Base-by-base conservation (phyloP, 306 rosid species). In the Fragaria iinumae region DNA sequence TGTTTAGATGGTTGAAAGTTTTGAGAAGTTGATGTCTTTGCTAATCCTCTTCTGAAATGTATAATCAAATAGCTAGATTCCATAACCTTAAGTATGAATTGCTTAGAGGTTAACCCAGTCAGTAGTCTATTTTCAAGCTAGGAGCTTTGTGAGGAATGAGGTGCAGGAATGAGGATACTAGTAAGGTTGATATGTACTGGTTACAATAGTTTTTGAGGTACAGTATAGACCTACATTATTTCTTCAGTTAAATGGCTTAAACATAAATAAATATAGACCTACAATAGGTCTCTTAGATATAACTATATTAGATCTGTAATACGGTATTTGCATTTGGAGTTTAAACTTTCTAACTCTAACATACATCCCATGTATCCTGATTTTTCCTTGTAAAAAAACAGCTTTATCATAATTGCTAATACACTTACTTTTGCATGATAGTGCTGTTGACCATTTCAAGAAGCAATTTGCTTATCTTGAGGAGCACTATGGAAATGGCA, bases 361-460 rank as follows among this genome's bases (percentile, higher is more conserved):
- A 12, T 23, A 44, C n/a, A 21, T 73, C 11, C 14, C 55, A 38
- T 48, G 16, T 8, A 57, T 57, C 29, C 39, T 43, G 45, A 53
- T 36, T 72, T 23, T 48, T 14, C n/a, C 12, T 50, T 23, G 12
- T 18, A 20, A 3, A 25, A 25, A 48, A 20, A 49, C 38, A 29
- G 70, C 18, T 36, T 16, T 34, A 41, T 70, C 68, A 9, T 39
- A 52, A 59, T 29, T 71, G 13, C 29, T 39, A 73, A 56, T 41
- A 12, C 69, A 23, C 39, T 21, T 45, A 5, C 75, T 57, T 80
- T 81, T 47, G 75, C 81, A 74, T 72, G 74, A 55, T 84, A 96
- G 99, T 90, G 99, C 96, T 55, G 99, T 95, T 80, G 98, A 95
- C 76, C 98, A 88, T 86, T 95, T 92, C 84, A 95, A 95, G 84